These are phyloP conservation scores for Aegilops umbellulata DNA, from an alignment of 176 grass and related monocot species.

Conservation along the genomic window DNA sequence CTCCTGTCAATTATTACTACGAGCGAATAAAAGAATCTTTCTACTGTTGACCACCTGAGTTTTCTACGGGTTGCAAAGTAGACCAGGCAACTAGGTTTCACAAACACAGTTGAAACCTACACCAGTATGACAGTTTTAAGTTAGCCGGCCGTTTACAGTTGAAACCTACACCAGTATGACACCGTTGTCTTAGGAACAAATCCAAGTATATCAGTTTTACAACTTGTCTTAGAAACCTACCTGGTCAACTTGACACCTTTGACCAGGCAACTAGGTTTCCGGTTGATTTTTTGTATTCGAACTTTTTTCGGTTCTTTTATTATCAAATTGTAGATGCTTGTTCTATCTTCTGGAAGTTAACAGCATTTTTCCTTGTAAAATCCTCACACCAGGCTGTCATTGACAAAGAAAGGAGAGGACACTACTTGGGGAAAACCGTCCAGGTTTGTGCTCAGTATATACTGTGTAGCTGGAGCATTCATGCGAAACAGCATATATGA, in stretches of 20 bases:
- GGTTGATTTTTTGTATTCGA: background rate
- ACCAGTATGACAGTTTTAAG: constrained; percentile 16
- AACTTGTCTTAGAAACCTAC: background rate
- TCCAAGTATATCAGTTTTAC: background rate
- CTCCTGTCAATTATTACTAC: constrained; percentile 1
- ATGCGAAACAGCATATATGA: background rate
- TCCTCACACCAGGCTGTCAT: constrained; percentile 68
- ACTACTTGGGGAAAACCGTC: constrained; percentile 96
- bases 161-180: no score
- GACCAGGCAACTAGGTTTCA: constrained; percentile 25
- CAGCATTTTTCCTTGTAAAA: constrained; percentile 27
- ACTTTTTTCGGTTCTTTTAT: constrained; percentile 4
- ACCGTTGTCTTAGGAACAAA: background rate
- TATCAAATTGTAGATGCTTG: background rate
- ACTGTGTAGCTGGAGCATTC: constrained; percentile 2
- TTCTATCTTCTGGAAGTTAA: constrained; percentile 27
- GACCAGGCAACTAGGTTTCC: background rate
- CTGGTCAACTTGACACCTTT: no score
- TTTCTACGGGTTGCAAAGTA: constrained; percentile 32
- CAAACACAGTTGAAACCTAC: constrained; percentile 30
- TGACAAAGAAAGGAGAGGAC: constrained; percentile 93
- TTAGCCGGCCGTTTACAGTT: background rate
- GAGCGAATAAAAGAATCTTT: constrained; percentile 36
- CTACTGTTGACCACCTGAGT: constrained; percentile 32
- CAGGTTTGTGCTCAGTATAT: constrained; percentile 53